These are phyloP conservation scores for Boletus fagicola DNA, from an alignment of 768 basidiomycete species.

Conservation along the genomic window DNA sequence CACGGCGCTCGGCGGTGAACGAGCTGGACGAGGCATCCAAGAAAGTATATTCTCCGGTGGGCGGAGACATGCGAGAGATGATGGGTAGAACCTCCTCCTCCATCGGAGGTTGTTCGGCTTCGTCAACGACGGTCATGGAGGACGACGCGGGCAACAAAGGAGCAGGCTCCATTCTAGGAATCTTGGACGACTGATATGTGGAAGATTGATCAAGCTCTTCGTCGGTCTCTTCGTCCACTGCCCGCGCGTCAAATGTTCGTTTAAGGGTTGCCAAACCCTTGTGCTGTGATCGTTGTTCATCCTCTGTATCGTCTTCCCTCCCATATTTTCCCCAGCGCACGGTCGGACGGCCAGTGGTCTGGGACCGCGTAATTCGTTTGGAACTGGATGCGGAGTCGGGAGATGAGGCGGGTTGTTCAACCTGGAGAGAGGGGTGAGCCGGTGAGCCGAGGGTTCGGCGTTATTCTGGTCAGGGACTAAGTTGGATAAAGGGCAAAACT, in stretches of 20 bases:
- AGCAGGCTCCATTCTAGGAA: slow-evolving; percentile 29
- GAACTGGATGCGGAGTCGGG: slow-evolving; percentile 26
- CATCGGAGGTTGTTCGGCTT: slow-evolving; percentile 11
- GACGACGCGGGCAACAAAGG: slow-evolving; percentile 28
- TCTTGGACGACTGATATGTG: slow-evolving; percentile 23
- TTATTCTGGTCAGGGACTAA: slow-evolving; percentile 26
- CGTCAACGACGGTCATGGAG: slow-evolving; percentile 31
- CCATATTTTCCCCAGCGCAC: slow-evolving; percentile 35
- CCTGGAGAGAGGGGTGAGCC: slow-evolving; percentile 25
- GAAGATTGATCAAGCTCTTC: slow-evolving; percentile 28
- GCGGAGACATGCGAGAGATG: slow-evolving; percentile 24
- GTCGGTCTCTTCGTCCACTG: slow-evolving; percentile 36
- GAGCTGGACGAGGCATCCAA: slow-evolving; percentile 37
- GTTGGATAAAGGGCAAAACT: slow-evolving; percentile 32
- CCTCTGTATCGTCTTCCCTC: slow-evolving; percentile 31
- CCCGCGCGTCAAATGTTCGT: slow-evolving; percentile 35
- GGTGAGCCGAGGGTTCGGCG: slow-evolving; percentile 30
- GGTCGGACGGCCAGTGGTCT: slow-evolving; percentile 34
- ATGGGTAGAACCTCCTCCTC: slow-evolving; percentile 11
- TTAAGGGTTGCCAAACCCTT: slow-evolving; percentile 28
- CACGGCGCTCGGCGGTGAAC: slow-evolving; percentile 40
- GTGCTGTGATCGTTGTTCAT: slow-evolving; percentile 14
- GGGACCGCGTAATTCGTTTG: slow-evolving; percentile 34
- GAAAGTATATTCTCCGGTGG: slow-evolving; percentile 35
- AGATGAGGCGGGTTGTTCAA: slow-evolving; percentile 19